A percentile compares a stretch with the other conserved stretches of the same genome.
These are phyloP conservation scores for Brettanomyces anomalus DNA, from an alignment of 805 yeast genomes.

Conservation along the genomic window DNA sequence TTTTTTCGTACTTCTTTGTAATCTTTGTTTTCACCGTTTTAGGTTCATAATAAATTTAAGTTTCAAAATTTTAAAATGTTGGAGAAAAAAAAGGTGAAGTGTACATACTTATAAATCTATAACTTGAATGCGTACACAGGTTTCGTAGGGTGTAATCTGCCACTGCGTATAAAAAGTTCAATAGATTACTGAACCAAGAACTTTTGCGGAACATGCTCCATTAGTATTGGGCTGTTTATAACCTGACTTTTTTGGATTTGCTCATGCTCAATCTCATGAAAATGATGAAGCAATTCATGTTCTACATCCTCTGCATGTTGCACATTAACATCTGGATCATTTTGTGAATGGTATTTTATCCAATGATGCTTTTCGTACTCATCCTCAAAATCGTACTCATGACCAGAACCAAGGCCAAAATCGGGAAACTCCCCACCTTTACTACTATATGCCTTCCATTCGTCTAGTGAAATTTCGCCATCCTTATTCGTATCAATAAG, in stretches of 20 bases:
- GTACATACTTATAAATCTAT: no score
- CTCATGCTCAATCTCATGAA: slow-evolving; percentile 61
- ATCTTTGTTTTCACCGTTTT: neutral
- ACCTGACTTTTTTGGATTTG: slow-evolving; percentile 6
- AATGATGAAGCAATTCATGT: slow-evolving; percentile 78
- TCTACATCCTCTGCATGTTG: slow-evolving; percentile 87
- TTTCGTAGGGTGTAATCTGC: no score
- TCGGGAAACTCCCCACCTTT: slow-evolving; percentile 78
- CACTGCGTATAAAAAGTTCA: no score
- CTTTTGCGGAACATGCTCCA: slow-evolving; percentile 8
- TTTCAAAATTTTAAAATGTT: no score
- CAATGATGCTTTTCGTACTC: slow-evolving; percentile 96
- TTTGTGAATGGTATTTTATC: slow-evolving; percentile 66
- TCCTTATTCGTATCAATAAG: slow-evolving; percentile 62
- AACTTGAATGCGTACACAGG: no score
- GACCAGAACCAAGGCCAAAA: slow-evolving; percentile 79
- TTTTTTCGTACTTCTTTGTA: slow-evolving; percentile 1
- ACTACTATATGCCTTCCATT: slow-evolving; percentile 54
- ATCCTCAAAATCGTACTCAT: slow-evolving; percentile 86
- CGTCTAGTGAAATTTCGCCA: slow-evolving; percentile 54
- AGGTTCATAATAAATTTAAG: no score
- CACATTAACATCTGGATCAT: slow-evolving; percentile 72
- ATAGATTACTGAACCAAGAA: neutral
- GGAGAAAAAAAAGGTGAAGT: no score
- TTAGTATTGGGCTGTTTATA: slow-evolving; percentile 7